Evolutionary conservation across 164 flowering plant genomes (phyloP).

Genomic region (Chloranthus sessilifolius): DNA sequence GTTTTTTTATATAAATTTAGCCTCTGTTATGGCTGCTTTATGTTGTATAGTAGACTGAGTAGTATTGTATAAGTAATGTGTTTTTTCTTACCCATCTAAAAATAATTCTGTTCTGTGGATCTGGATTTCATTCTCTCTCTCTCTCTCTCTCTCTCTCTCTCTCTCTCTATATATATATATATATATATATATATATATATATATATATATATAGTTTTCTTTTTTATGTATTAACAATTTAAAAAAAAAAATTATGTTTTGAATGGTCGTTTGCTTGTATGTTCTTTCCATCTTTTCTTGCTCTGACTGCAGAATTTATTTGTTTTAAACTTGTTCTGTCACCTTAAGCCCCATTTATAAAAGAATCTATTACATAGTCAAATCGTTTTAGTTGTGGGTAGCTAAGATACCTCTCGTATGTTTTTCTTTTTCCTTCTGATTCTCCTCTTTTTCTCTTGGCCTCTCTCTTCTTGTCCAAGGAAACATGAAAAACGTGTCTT

Average conservation of each 20-base stretch:
- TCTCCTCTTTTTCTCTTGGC: not conserved
- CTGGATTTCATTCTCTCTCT: not conserved
- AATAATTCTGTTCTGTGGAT: not conserved
- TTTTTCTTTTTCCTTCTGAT: not conserved
- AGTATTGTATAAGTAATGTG: too few species aligned
- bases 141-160: slow-evolving; percentile 1
- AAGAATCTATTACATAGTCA: slow-evolving; percentile 2
- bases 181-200: too few species aligned
- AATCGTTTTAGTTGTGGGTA: not conserved
- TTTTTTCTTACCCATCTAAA: not conserved
- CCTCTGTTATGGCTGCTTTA: too few species aligned
- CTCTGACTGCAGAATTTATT: not conserved
- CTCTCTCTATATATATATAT: too few species aligned
- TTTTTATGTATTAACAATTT: not conserved
- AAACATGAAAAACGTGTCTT: too few species aligned
- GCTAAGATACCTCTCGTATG: not conserved
- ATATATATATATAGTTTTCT: too few species aligned
- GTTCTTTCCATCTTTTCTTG: not conserved
- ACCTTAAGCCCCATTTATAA: not conserved
- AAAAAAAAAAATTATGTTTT: too few species aligned
- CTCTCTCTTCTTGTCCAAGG: too few species aligned
- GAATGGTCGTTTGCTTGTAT: not conserved
- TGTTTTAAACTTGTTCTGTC: not conserved
- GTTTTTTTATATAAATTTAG: too few species aligned
- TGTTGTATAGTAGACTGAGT: too few species aligned